These are phyloP conservation scores for Rubus idaeus DNA, from an alignment of 306 rosid species.

Conservation along the genomic window DNA sequence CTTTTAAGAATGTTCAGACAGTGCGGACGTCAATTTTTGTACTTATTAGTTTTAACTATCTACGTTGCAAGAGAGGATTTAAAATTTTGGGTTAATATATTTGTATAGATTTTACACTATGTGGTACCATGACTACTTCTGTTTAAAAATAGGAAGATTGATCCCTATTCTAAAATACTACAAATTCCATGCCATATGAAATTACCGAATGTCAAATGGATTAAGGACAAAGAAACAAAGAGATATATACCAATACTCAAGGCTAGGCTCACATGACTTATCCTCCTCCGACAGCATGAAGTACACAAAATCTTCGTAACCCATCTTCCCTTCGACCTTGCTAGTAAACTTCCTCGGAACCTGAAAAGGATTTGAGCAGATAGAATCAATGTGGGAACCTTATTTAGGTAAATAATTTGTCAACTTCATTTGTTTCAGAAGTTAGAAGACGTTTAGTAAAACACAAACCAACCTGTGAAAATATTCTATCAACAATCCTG, in stretches of 20 bases:
- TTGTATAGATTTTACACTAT: background rate
- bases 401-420: slow-evolving; percentile 3
- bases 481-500: slow-evolving; percentile 89
- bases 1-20: no score
- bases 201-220: background rate
- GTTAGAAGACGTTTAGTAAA: background rate
- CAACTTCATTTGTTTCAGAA: background rate
- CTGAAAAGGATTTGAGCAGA: slow-evolving; percentile 40
- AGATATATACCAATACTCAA: slow-evolving; percentile 79
- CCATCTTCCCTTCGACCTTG: slow-evolving; percentile 97
- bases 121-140: background rate
- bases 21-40: no score
- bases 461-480: slow-evolving; percentile 76
- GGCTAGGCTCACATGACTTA: slow-evolving; percentile 92
- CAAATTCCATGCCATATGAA: background rate
- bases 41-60: background rate
- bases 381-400: background rate
- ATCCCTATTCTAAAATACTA: background rate
- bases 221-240: slow-evolving; percentile 2
- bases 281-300: slow-evolving; percentile 98
- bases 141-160: background rate
- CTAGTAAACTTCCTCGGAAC: slow-evolving; percentile 88
- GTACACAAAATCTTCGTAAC: slow-evolving; percentile 96
- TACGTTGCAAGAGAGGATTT: background rate
- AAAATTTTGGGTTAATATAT: background rate